phyloP scores from a whole-genome alignment of 768 basidiomycete genomes.

The Boletus rubropictus region DNA sequence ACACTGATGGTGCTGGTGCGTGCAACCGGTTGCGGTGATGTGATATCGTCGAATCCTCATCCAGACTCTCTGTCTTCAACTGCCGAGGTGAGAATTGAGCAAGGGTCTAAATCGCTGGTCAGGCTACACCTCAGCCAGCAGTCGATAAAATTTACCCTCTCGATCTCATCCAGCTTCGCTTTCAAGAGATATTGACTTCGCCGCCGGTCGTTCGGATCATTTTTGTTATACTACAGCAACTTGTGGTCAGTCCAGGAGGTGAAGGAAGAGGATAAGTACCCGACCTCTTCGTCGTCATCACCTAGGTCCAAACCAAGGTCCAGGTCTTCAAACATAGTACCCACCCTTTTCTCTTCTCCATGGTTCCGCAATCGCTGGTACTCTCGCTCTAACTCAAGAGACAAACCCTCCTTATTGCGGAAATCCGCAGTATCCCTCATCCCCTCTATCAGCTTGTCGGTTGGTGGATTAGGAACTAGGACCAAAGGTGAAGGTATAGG shows the following conservation, averaged over 20 bases:
- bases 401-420: conserved; percentile 15
- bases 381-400: conserved; percentile 28
- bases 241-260: conserved; percentile 13
- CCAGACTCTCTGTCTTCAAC: conserved; percentile 20
- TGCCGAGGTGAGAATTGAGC: conserved; percentile 60
- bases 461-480: conserved; percentile 37
- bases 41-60: conserved; percentile 19
- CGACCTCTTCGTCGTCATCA: conserved; percentile 40
- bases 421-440: conserved; percentile 8
- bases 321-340: conserved; percentile 42
- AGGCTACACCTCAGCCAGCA: conserved; percentile 1
- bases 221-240: conserved; percentile 50
- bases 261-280: conserved; percentile 14
- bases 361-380: conserved; percentile 29
- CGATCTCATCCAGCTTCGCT: conserved; percentile 74
- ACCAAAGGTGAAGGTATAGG: conserved; percentile 56
- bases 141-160: conserved; percentile 43
- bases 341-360: conserved; percentile 41
- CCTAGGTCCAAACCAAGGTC: conserved; percentile 39
- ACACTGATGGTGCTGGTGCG: conserved; percentile 13
- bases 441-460: conserved; percentile 27
- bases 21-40: conserved; percentile 15
- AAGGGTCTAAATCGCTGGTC: conserved; percentile 41
- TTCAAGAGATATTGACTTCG: conserved; percentile 72
- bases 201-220: conserved; percentile 69